Conservation (phyloP, 2,329 filamentous ascomycete species). For the Pseudopyricularia cyperi region DNA sequence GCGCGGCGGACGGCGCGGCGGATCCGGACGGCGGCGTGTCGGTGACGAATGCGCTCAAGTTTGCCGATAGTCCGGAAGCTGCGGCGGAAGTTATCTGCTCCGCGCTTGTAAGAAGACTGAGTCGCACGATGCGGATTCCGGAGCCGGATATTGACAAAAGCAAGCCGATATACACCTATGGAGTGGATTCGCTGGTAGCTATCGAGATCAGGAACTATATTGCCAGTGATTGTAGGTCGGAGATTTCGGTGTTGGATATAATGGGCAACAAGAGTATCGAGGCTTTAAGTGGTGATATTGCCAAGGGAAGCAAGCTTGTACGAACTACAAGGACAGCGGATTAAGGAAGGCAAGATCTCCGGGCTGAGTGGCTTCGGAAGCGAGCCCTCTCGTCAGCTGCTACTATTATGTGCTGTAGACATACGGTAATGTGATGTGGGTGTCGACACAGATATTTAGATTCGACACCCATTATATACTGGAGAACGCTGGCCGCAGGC, state of each 20-base stretch:
- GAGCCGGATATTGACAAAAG: not conserved
- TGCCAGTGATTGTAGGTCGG: not conserved
- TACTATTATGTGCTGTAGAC: too few relatives aligned
- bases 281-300: not conserved
- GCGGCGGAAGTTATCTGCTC: constrained; percentile 28
- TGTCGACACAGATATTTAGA: too few relatives aligned
- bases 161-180: constrained; percentile 9
- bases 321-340: too few relatives aligned
- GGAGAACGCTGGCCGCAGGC: too few relatives aligned
- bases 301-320: not conserved
- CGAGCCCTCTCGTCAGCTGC: too few relatives aligned
- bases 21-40: constrained; percentile 4
- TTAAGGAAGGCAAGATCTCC: too few relatives aligned
- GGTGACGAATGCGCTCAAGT: constrained; percentile 5
- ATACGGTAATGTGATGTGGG: too few relatives aligned
- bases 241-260: not conserved
- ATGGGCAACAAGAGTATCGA: constrained; percentile 1
- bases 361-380: too few relatives aligned
- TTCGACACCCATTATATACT: too few relatives aligned
- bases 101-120: not conserved
- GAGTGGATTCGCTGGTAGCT: constrained; percentile 28
- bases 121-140: constrained; percentile 4
- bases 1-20: not conserved
- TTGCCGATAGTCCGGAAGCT: constrained; percentile 4
- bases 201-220: constrained; percentile 24